Conservation (phyloP, 2,329 filamentous ascomycete species). For the Penicillium sp. region DNA sequence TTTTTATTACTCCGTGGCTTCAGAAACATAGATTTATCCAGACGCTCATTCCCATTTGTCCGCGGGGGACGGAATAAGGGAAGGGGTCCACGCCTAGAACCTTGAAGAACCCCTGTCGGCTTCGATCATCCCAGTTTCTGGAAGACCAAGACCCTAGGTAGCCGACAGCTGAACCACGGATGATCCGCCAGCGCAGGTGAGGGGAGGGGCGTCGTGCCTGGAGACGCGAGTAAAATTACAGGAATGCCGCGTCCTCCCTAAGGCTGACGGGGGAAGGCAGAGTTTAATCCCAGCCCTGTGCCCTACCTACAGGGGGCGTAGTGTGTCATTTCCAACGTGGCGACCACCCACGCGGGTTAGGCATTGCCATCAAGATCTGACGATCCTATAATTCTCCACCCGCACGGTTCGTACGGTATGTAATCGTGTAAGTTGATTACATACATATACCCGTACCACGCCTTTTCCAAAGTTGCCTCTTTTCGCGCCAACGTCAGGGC, state of each 20-base stretch:
- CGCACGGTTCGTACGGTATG: constrained; percentile 12
- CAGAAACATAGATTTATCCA: not conserved
- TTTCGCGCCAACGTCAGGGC: constrained; percentile 15
- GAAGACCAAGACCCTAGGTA: constrained; percentile 9
- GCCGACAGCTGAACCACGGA: constrained; percentile 4
- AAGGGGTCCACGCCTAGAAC: constrained; percentile 2
- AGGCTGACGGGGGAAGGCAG: constrained; percentile 6
- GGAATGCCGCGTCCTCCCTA: constrained; percentile 2
- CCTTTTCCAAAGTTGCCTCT: constrained; percentile 11
- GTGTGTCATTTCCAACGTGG: constrained; percentile 14
- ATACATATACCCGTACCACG: constrained; percentile 13
- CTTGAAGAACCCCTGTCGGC: not conserved
- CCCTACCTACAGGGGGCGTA: not conserved
- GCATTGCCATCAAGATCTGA: constrained; percentile 4
- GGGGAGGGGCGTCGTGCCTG: not conserved
- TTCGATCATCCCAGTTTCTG: constrained; percentile 12
- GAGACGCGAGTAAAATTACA: constrained; percentile 1
- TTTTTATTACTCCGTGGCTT: constrained; percentile 1
- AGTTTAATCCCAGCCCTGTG: constrained; percentile 9
- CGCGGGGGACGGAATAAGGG: not conserved
- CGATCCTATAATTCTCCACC: constrained; percentile 3
- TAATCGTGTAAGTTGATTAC: not conserved
- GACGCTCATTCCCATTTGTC: not conserved
- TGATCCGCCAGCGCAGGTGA: not conserved
- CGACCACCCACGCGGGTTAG: constrained; percentile 7